Conservation (phyloP, 768 basidiomycete species). For the Suillus variegatus region DNA sequence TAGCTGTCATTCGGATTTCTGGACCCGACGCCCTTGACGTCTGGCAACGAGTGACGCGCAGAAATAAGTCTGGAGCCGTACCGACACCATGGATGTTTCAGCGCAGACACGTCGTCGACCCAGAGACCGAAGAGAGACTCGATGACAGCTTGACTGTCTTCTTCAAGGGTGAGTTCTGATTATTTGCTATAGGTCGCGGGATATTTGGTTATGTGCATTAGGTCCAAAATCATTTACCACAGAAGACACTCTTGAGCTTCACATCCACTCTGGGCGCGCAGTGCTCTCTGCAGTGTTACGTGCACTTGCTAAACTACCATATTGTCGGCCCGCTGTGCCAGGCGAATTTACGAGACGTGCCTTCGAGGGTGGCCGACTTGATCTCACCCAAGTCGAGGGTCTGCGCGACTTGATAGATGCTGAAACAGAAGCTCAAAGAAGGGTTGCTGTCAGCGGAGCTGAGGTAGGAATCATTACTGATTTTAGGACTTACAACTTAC, state of each 20-base stretch:
- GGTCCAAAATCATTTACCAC: constrained; percentile 83
- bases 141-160: constrained; percentile 84
- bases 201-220: constrained; percentile 28
- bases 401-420: constrained; percentile 86
- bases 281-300: constrained; percentile 70
- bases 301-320: constrained; percentile 61
- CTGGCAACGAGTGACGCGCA: constrained; percentile 59
- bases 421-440: constrained; percentile 82
- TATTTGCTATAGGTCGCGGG: not conserved
- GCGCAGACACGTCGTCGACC: constrained; percentile 68
- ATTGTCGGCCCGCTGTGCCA: constrained; percentile 75
- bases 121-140: constrained; percentile 56
- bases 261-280: constrained; percentile 85
- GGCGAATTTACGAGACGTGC: constrained; percentile 91
- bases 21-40: constrained; percentile 71
- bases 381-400: constrained; percentile 89
- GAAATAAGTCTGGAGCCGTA: constrained; percentile 2
- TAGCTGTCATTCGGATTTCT: constrained; percentile 81
- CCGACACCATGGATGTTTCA: constrained; percentile 71
- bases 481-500: not conserved
- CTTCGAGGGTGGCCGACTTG: constrained; percentile 77
- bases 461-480: constrained; percentile 47
- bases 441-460: constrained; percentile 67
- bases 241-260: constrained; percentile 80
- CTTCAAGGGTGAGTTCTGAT: constrained; percentile 61